These are phyloP conservation scores for Mediolabrus comicus DNA, from an alignment of 108 stramenopile genomes.

Conservation along the genomic window DNA sequence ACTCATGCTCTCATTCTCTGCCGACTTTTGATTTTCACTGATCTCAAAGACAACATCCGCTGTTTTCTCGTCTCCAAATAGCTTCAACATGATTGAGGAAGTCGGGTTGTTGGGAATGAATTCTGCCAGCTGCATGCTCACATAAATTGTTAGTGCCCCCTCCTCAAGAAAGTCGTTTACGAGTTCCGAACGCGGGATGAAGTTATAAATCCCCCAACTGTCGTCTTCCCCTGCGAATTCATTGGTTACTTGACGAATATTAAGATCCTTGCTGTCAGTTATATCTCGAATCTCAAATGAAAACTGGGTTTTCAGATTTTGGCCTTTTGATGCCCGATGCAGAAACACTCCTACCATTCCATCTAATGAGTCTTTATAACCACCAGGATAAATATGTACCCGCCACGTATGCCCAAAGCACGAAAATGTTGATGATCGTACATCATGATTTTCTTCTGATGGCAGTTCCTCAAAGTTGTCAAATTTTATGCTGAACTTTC, in stretches of 20 bases:
- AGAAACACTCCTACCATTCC: neutral
- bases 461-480: neutral
- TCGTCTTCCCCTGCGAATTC: too few species aligned
- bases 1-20: neutral
- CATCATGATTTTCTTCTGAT: neutral
- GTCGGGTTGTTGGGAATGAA: neutral
- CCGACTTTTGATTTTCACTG: neutral
- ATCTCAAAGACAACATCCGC: neutral
- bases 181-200: neutral
- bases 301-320: neutral
- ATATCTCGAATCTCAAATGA: too few species aligned
- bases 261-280: too few species aligned
- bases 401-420: neutral
- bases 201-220: neutral
- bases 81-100: neutral
- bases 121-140: neutral
- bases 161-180: neutral
- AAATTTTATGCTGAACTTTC: neutral
- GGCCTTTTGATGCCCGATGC: neutral
- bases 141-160: neutral
- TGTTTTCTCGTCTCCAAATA: neutral
- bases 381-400: neutral
- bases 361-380: neutral
- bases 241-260: too few species aligned
- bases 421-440: neutral